Percentiles rank a stretch among this genome's conserved stretches.
Evolutionary conservation across 1,284 basidiomycete species (phyloP).

Genomic region (Ceratorhiza oryzae-sativae): DNA sequence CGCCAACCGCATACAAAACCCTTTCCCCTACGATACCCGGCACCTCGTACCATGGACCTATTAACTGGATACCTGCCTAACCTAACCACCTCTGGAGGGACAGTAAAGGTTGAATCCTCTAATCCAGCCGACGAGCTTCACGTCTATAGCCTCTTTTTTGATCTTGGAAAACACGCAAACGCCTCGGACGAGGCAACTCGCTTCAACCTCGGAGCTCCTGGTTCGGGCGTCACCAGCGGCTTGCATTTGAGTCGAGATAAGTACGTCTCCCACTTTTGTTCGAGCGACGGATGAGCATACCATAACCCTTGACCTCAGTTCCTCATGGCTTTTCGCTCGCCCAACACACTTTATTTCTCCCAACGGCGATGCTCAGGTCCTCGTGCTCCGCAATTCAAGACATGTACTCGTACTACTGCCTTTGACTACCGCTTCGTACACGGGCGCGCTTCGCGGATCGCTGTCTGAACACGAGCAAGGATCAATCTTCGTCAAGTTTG

Average conservation of each 20-base stretch:
- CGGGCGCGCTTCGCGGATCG: conserved; percentile 41
- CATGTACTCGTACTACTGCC: conserved; percentile 36
- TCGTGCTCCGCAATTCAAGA: conserved; percentile 20
- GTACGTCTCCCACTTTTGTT: background rate
- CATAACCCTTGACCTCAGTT: conserved; percentile 22
- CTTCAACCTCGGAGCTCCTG: conserved; percentile 11
- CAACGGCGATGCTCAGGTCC: conserved; percentile 39
- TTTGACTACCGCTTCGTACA: conserved; percentile 37
- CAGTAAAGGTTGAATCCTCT: background rate
- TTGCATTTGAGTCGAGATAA: conserved; percentile 23
- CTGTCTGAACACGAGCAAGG: conserved; percentile 18
- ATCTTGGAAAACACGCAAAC: background rate
- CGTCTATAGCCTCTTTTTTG: conserved; percentile 13
- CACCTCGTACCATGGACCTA: background rate
- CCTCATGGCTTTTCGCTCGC: conserved; percentile 41
- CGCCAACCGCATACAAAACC: background rate
- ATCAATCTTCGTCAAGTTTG: conserved; percentile 34
- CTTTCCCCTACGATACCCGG: background rate
- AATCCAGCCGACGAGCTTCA: background rate
- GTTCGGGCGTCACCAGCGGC: background rate
- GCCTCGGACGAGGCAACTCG: background rate
- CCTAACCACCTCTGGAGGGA: conserved; percentile 7
- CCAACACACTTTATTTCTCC: conserved; percentile 15
- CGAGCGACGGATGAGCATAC: background rate
- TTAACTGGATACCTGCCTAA: conserved; percentile 6